phyloP scores from a whole-genome alignment of 352 stramenopile genomes.

The Globisporangium camurandrum region DNA sequence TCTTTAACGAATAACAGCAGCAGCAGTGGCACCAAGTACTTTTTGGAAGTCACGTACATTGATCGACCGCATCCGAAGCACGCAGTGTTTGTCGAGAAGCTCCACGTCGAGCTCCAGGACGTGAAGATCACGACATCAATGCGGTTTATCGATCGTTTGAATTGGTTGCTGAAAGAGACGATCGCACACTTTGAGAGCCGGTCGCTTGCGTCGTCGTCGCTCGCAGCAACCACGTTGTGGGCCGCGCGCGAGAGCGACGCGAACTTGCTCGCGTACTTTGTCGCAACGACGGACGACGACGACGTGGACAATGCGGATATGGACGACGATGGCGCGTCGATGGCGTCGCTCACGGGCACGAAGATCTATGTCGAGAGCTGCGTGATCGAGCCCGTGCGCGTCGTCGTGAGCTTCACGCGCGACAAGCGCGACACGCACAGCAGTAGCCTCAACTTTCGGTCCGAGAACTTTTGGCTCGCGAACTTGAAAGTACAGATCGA shows the following conservation, averaged over 20 bases:
- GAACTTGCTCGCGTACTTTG: conserved; percentile 69
- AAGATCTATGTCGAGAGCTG: conserved; percentile 75
- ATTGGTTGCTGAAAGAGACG: conserved; percentile 50
- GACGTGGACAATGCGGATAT: too few species aligned
- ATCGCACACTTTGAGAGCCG: conserved; percentile 60
- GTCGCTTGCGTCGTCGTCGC: conserved; percentile 41
- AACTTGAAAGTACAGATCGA: conserved; percentile 85
- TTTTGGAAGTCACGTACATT: conserved; percentile 61
- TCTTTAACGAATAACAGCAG: background rate
- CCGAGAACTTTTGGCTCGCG: conserved; percentile 63
- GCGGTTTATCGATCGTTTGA: conserved; percentile 69
- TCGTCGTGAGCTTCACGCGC: conserved; percentile 70
- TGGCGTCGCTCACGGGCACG: conserved; percentile 61
- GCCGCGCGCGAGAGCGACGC: conserved; percentile 25
- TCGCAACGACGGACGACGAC: too few species aligned
- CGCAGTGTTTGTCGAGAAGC: conserved; percentile 52
- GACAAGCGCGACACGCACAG: conserved; percentile 47
- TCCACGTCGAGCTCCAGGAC: conserved; percentile 56
- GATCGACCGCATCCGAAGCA: conserved; percentile 69
- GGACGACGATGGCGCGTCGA: conserved; percentile 44
- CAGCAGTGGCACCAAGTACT: conserved; percentile 31
- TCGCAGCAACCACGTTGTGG: conserved; percentile 19
- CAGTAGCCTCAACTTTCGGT: conserved; percentile 1
- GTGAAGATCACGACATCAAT: conserved; percentile 70
- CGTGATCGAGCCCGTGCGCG: conserved; percentile 60